Percentiles rank a stretch among this genome's conserved stretches.
Conservation (phyloP, 2,329 filamentous ascomycete genomes). For the Pestalotiopsis sp. region DNA sequence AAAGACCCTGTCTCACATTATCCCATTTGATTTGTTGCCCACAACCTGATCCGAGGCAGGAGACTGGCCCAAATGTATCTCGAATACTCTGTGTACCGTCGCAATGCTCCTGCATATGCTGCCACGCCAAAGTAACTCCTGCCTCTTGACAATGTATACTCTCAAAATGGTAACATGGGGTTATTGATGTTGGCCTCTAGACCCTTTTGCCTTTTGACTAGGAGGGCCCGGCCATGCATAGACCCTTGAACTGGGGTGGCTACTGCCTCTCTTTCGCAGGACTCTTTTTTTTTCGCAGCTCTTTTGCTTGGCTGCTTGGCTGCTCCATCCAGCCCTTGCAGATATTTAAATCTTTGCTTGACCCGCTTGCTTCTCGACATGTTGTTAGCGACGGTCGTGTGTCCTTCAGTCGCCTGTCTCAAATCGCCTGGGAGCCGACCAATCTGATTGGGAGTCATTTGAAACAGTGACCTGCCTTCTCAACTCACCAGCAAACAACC, state of each 20-base stretch:
- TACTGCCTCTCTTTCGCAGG: background rate
- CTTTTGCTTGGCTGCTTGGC: background rate
- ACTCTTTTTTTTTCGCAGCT: background rate
- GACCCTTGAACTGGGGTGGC: background rate
- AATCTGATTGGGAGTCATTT: background rate
- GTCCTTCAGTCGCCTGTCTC: background rate
- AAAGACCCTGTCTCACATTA: conserved; percentile 16
- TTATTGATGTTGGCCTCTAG: background rate
- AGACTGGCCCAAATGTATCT: background rate
- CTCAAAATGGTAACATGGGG: background rate
- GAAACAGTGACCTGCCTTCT: background rate
- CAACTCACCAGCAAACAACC: background rate
- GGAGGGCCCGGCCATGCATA: background rate
- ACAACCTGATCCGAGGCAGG: conserved; percentile 9
- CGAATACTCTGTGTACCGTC: background rate
- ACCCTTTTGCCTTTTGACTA: background rate
- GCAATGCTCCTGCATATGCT: background rate
- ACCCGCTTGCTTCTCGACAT: background rate
- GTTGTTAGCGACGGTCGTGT: background rate
- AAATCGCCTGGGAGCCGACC: background rate
- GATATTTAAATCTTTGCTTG: conserved; percentile 3
- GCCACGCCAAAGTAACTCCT: background rate
- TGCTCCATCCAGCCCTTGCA: background rate
- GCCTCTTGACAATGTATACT: background rate
- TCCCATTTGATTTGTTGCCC: conserved; percentile 25